A percentile compares a stretch with the other conserved stretches of the same genome.
Evolutionary conservation across 2,329 filamentous ascomycete genomes (phyloP).

Genomic region (Fusarium austroafricanum): DNA sequence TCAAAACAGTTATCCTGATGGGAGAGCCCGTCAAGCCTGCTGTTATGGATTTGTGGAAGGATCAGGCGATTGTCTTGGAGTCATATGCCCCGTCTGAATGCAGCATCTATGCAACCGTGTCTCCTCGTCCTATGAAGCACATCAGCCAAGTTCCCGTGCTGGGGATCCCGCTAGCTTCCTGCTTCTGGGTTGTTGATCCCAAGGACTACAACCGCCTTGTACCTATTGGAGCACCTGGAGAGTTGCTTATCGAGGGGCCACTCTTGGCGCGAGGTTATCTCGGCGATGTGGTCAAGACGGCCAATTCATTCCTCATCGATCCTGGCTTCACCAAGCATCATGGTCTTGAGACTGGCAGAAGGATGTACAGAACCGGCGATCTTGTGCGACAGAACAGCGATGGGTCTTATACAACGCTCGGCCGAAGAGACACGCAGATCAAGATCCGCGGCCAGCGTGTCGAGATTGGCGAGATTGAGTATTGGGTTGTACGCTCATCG

Average conservation of each 20-base stretch:
- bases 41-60: conserved; percentile 8
- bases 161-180: background rate
- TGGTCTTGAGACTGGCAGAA: background rate
- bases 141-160: conserved; percentile 6
- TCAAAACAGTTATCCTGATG: background rate
- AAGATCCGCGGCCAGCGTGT: conserved; percentile 6
- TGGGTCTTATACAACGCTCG: background rate
- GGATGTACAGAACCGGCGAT: conserved; percentile 10
- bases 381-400: conserved; percentile 3
- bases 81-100: conserved; percentile 4
- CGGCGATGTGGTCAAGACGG: background rate
- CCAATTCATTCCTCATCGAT: background rate
- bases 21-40: conserved; percentile 9
- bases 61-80: background rate
- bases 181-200: conserved; percentile 5
- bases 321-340: conserved; percentile 1
- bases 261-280: conserved; percentile 1
- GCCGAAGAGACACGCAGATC: background rate
- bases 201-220: background rate
- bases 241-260: background rate
- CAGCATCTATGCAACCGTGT: background rate
- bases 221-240: background rate
- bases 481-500: conserved; percentile 1
- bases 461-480: conserved; percentile 8
- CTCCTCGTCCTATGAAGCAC: background rate